Percentiles rank a stretch among this genome's conserved stretches.
phyloP scores from a whole-genome alignment of 805 yeast genomes.

The Wickerhamomyces bisporus region DNA sequence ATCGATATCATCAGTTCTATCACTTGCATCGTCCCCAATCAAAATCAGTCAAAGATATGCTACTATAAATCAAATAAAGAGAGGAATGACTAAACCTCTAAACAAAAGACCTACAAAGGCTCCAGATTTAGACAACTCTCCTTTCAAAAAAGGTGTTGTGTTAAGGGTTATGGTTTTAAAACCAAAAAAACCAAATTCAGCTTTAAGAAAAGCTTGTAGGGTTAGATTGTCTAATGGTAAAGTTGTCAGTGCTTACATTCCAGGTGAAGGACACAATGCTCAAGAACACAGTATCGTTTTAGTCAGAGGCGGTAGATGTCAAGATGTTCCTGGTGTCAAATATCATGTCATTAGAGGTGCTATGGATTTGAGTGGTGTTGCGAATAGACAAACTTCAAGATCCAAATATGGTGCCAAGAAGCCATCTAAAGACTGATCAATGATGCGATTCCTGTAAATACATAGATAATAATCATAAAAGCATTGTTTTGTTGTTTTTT shows the following conservation, averaged over 20 bases:
- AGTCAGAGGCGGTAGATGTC: constrained; percentile 97
- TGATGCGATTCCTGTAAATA: too few relatives aligned
- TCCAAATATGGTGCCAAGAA: constrained; percentile 92
- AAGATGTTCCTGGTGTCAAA: constrained; percentile 97
- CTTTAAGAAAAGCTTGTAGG: constrained; percentile 95
- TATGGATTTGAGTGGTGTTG: constrained; percentile 90
- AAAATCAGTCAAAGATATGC: constrained; percentile 35
- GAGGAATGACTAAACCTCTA: constrained; percentile 56
- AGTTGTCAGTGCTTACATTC: constrained; percentile 86
- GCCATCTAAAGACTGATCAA: constrained; percentile 46
- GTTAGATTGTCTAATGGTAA: constrained; percentile 89
- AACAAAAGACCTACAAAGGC: constrained; percentile 48
- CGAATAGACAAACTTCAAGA: constrained; percentile 83
- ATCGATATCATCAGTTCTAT: constrained; percentile 9
- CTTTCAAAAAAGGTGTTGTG: constrained; percentile 91
- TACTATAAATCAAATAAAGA: constrained; percentile 71
- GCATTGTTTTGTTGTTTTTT: too few relatives aligned
- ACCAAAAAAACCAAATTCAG: constrained; percentile 98
- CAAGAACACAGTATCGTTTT: constrained; percentile 96
- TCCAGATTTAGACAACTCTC: constrained; percentile 79
- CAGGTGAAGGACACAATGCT: constrained; percentile 97
- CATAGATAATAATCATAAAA: too few relatives aligned
- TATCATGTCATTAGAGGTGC: constrained; percentile 93
- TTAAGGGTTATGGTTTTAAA: constrained; percentile 89
- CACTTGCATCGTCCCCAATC: constrained; percentile 11